These are phyloP conservation scores for Cladosporium phlei DNA, from an alignment of 2,329 filamentous ascomycete genomes.

Conservation along the genomic window DNA sequence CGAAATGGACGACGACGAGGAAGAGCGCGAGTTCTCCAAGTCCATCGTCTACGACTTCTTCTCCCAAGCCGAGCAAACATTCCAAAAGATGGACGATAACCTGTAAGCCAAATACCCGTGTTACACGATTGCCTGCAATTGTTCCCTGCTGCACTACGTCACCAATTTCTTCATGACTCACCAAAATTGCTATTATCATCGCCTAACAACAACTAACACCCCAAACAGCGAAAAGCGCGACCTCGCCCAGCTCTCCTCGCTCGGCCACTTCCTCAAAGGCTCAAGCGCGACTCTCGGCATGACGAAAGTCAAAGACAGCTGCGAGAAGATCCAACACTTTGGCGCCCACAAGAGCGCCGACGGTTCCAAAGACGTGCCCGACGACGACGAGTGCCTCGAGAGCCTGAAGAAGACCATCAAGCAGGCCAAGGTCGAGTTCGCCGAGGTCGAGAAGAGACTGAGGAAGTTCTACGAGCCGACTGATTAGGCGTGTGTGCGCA, in stretches of 20 bases:
- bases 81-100: slow-evolving; percentile 73
- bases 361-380: slow-evolving; percentile 60
- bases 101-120: slow-evolving; percentile 57
- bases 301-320: slow-evolving; percentile 83
- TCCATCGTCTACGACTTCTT: slow-evolving; percentile 91
- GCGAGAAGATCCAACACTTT: slow-evolving; percentile 94
- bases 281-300: slow-evolving; percentile 92
- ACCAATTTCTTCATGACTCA: background rate
- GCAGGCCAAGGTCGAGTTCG: slow-evolving; percentile 71
- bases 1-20: slow-evolving; percentile 93
- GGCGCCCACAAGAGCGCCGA: slow-evolving; percentile 77
- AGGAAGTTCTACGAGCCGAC: slow-evolving; percentile 59
- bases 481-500: no score
- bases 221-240: slow-evolving; percentile 58
- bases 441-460: slow-evolving; percentile 66
- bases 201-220: background rate
- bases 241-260: slow-evolving; percentile 68
- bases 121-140: no score
- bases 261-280: slow-evolving; percentile 95
- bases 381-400: slow-evolving; percentile 63
- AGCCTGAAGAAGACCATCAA: slow-evolving; percentile 66
- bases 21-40: slow-evolving; percentile 79
- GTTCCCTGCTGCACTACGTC: no score
- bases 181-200: no score
- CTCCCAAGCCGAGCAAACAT: slow-evolving; percentile 81